A percentile compares a stretch with the other conserved stretches of the same genome.
Evolutionary conservation across 2,329 filamentous ascomycete genomes (phyloP).

Genomic region (Cytospora chrysosperma): DNA sequence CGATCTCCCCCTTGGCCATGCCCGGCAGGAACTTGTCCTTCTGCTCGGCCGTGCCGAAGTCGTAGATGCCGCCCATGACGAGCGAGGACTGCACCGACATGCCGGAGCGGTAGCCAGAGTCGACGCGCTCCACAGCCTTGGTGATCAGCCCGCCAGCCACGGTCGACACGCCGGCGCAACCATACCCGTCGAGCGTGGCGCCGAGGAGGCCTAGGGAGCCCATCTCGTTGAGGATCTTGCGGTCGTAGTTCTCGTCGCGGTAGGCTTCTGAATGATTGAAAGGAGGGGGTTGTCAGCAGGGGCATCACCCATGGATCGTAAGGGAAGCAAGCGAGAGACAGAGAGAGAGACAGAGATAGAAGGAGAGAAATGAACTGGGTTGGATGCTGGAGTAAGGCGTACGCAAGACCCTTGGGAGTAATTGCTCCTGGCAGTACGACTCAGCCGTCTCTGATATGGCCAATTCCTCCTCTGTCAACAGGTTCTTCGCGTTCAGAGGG

Average conservation of each 20-base stretch:
- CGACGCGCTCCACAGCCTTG: conserved; percentile 80
- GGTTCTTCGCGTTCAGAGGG: conserved; percentile 69
- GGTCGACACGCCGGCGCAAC: conserved; percentile 77
- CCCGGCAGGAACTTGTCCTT: conserved; percentile 76
- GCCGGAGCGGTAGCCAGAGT: conserved; percentile 81
- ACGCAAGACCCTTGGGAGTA: conserved; percentile 86
- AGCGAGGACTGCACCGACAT: conserved; percentile 88
- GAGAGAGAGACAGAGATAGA: not conserved
- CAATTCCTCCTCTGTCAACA: conserved; percentile 86
- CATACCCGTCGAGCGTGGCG: conserved; percentile 79
- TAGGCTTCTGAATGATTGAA: conserved; percentile 41
- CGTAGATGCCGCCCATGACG: conserved; percentile 82
- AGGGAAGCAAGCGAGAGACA: no score
- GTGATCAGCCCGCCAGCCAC: conserved; percentile 83
- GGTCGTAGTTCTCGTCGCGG: conserved; percentile 79
- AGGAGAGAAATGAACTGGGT: no score
- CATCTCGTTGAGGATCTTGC: conserved; percentile 80
- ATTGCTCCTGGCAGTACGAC: conserved; percentile 86
- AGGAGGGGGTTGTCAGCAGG: not conserved
- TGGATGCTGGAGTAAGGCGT: conserved; percentile 35
- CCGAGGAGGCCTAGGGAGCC: conserved; percentile 79
- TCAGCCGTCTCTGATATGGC: conserved; percentile 89
- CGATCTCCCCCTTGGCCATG: conserved; percentile 72
- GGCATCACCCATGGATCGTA: no score
- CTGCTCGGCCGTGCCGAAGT: conserved; percentile 76